These are phyloP conservation scores for Aspergillus sp. DNA, from an alignment of 2,329 filamentous ascomycete species.

Conservation along the genomic window DNA sequence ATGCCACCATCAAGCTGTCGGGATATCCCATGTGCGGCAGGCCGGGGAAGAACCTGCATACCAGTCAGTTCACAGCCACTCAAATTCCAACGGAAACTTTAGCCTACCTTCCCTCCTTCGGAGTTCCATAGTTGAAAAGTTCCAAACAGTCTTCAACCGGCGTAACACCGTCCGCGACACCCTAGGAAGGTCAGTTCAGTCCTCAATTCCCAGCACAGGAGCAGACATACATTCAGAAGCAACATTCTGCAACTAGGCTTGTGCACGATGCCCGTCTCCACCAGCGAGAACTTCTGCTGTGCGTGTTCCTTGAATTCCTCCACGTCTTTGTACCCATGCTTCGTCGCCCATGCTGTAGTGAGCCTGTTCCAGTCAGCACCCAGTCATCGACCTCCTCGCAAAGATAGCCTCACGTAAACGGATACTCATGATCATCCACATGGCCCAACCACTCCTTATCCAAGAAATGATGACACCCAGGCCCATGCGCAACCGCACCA, in stretches of 20 bases:
- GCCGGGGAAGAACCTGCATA: slow-evolving; percentile 53
- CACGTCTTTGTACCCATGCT: slow-evolving; percentile 60
- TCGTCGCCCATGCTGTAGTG: slow-evolving; percentile 53
- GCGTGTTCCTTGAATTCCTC: slow-evolving; percentile 56
- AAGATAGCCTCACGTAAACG: slow-evolving; percentile 49
- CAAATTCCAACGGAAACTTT: not conserved
- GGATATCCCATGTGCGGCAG: slow-evolving; percentile 69
- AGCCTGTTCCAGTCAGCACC: no score
- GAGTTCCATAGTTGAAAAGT: slow-evolving; percentile 62
- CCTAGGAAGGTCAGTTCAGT: slow-evolving; percentile 38
- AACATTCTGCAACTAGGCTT: slow-evolving; percentile 58
- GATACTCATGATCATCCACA: slow-evolving; percentile 67
- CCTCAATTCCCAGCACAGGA: not conserved
- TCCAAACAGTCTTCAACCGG: slow-evolving; percentile 68
- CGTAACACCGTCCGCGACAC: slow-evolving; percentile 64
- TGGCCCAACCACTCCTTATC: slow-evolving; percentile 59
- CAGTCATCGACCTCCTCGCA: slow-evolving; percentile 42
- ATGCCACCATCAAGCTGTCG: slow-evolving; percentile 37
- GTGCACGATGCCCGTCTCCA: slow-evolving; percentile 59
- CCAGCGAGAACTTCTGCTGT: slow-evolving; percentile 62
- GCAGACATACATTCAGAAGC: slow-evolving; percentile 57
- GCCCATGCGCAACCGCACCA: slow-evolving; percentile 64
- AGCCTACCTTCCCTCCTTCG: slow-evolving; percentile 61
- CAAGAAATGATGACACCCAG: slow-evolving; percentile 63
- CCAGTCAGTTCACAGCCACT: not conserved